A percentile compares a stretch with the other conserved stretches of the same genome.
phyloP scores from a whole-genome alignment of 139 green algal genomes.

The Choricystis sp. region DNA sequence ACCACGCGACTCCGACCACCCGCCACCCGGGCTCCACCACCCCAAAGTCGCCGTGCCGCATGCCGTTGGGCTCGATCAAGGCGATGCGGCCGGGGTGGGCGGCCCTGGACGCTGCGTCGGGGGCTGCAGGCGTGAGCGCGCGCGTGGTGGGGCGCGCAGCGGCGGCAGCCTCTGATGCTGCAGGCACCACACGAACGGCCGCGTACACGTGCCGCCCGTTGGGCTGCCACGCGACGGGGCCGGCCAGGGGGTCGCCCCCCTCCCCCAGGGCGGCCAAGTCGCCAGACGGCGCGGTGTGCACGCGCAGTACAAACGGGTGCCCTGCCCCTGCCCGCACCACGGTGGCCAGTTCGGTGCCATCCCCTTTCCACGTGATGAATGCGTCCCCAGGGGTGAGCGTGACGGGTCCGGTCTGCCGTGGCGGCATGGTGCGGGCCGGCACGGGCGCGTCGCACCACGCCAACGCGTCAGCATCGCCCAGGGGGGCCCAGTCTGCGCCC shows the following conservation, averaged over 20 bases:
- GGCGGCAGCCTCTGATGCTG: not conserved
- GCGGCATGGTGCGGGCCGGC: not conserved
- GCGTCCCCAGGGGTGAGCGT: too few relatives aligned
- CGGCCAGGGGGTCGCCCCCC: conserved; percentile 19
- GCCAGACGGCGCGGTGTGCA: not conserved
- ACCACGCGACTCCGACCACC: not conserved
- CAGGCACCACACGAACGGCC: conserved; percentile 1
- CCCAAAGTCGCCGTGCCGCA: conserved; percentile 65
- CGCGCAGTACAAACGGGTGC: conserved; percentile 6
- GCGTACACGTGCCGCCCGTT: conserved; percentile 68
- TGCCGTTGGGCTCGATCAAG: conserved; percentile 87
- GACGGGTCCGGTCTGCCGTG: not conserved
- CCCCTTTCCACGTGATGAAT: too few relatives aligned
- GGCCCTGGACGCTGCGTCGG: conserved; percentile 5
- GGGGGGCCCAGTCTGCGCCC: conserved; percentile 5
- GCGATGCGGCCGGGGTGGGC: not conserved
- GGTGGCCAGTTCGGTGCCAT: not conserved
- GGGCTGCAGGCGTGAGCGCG: conserved; percentile 16
- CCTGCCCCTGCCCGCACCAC: not conserved
- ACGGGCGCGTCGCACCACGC: not conserved
- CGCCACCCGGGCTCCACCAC: not conserved
- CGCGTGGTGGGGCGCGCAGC: conserved; percentile 2
- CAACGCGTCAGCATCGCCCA: conserved; percentile 1
- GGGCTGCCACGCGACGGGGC: conserved; percentile 66
- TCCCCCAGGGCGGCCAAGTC: conserved; percentile 40